These are phyloP conservation scores for Salix exigua DNA, from an alignment of 345 rosid genomes.

Conservation along the genomic window DNA sequence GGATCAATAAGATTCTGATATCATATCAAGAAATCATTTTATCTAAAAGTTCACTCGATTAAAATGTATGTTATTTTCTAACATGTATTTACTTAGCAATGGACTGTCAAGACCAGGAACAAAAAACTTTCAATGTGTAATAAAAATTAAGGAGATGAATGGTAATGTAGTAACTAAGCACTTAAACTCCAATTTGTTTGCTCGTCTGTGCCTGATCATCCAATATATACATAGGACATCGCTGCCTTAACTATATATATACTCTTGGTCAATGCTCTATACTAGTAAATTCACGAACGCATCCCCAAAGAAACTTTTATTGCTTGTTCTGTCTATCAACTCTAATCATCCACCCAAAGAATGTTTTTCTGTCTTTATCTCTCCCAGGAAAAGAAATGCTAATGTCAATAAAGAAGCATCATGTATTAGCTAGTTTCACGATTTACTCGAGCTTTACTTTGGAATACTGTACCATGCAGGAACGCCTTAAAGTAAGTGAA, in stretches of 20 bases:
- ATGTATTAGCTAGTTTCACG: not conserved
- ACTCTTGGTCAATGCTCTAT: not conserved
- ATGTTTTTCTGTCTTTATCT: not conserved
- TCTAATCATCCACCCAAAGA: not conserved
- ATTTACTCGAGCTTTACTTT: not conserved
- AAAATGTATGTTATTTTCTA: too few relatives aligned
- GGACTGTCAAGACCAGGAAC: not conserved
- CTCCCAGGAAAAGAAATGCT: not conserved
- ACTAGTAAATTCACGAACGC: not conserved
- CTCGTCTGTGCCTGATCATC: not conserved
- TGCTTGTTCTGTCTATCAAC: not conserved
- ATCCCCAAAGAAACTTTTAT: not conserved
- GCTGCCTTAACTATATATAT: not conserved
- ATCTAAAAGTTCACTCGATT: too few relatives aligned
- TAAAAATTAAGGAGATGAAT: not conserved
- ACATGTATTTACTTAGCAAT: too few relatives aligned
- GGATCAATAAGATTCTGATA: too few relatives aligned
- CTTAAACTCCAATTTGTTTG: not conserved
- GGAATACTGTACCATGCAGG: not conserved
- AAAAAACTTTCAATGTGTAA: too few relatives aligned
- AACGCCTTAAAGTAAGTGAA: slow-evolving; percentile 1
- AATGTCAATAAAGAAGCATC: not conserved
- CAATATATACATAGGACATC: not conserved
- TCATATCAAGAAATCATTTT: too few relatives aligned
- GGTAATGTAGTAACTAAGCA: not conserved